Conservation (phyloP, 2,329 filamentous ascomycete species). For the Thielaviopsis populi region DNA sequence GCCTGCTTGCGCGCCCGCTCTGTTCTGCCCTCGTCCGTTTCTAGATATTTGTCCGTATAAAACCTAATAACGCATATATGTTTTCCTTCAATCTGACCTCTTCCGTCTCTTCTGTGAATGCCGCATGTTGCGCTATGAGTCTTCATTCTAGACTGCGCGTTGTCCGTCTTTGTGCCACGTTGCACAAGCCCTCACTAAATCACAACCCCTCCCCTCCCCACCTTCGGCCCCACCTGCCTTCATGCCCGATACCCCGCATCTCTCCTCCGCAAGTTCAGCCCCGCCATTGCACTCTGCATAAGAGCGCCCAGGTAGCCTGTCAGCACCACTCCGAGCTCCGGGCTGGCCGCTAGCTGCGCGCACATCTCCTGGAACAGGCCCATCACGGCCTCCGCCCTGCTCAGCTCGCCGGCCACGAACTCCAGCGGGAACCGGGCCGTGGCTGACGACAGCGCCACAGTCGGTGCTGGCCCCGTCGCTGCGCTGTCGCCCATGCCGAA, state of each 20-base stretch:
- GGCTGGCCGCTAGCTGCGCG: slow-evolving; percentile 27
- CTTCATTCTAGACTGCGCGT: background rate
- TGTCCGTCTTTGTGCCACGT: background rate
- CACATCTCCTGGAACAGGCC: slow-evolving; percentile 34
- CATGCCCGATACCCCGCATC: slow-evolving; percentile 16
- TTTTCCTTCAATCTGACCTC: background rate
- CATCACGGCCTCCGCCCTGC: slow-evolving; percentile 34
- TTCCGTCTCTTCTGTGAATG: no score
- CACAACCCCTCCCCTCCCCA: background rate
- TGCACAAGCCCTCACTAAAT: background rate
- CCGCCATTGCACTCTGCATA: slow-evolving; percentile 30
- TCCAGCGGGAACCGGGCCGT: slow-evolving; percentile 5
- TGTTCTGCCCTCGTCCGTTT: background rate
- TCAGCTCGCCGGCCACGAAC: slow-evolving; percentile 25
- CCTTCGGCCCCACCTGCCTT: background rate
- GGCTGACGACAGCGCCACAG: background rate
- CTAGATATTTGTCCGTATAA: slow-evolving; percentile 3
- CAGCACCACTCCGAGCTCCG: slow-evolving; percentile 27
- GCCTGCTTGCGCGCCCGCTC: background rate
- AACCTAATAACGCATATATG: background rate
- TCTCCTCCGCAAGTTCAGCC: slow-evolving; percentile 27
- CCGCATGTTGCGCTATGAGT: no score
- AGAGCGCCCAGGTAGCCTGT: slow-evolving; percentile 31
- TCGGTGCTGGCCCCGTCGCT: background rate
- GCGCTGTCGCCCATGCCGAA: background rate